Evolutionary conservation across 176 grass and related monocot genomes (phyloP), one percentile per base, ranked within the genome.

Genomic region (Chrysopogon serrulatus): DNA sequence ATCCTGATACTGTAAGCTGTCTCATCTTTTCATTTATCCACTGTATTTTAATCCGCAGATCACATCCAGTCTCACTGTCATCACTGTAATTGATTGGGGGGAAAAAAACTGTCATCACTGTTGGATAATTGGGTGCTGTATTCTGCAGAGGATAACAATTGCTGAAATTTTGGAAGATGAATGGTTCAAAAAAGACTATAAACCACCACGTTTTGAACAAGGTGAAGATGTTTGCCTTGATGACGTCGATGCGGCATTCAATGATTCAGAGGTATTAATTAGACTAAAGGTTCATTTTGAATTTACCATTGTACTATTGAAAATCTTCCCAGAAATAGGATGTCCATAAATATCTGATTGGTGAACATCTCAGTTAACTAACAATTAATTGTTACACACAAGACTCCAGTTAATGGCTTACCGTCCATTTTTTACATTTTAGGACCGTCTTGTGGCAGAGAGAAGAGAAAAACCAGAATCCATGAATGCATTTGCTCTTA

Each of bases 401-500:
- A 6, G 43, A 47, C 28, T 64, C 2, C 1, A 3, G 8, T 67
- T 83, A 53, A 74, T 75, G 49, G 67, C 1, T 45, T 64, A 40
- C 3, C 12, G 43, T 83, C 73, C 21, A 0, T 47, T 43, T 90
- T 68, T 75, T 6, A 41, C 8, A 18, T 77, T 76, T 47, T 84
- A 99, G 96, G 96, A 92, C 77, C 77, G 95, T 80, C 90, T 99
- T 80, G 96, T 99, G 77, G 87, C 93, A 1, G 96, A 94, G 77
- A 96, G 51, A 70, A 99, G 74, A 89, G 93, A 96, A 45, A 99
- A 87, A 66, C 96, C 96, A 57, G 90, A 99, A 42, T 96, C 91
- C 21, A 92, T 99, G 90, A 99, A 99, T 99, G 96, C 96, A 36
- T 99, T 99, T 88, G 96, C 93, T 79, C 93, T 99, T 85, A 99